Conservation (phyloP, 140 eudicot genomes). For the Ambrosia hybrid region DNA sequence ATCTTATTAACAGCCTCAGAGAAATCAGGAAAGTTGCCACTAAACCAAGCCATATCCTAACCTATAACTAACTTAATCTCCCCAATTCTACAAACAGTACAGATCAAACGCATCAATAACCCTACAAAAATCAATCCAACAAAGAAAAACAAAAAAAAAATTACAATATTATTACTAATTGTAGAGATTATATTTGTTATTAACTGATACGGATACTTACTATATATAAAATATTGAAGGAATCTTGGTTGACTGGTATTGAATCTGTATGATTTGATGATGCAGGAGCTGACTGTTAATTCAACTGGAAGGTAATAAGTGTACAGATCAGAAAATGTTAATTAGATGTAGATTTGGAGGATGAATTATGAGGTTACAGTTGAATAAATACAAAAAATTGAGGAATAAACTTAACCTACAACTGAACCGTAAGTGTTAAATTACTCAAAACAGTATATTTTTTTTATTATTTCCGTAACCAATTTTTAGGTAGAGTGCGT, state of each 20-base stretch:
- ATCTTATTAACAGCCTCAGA: slow-evolving; percentile 92
- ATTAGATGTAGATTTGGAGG: no score
- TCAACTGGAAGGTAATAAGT: neutral
- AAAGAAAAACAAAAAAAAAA: neutral
- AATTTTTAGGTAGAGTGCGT: no score
- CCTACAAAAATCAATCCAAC: slow-evolving; percentile 19
- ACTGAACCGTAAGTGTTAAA: no score
- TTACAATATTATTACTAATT: slow-evolving; percentile 2
- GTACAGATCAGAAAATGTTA: slow-evolving; percentile 17
- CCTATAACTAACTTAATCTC: slow-evolving; percentile 1
- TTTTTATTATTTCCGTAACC: no score
- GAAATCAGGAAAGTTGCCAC: slow-evolving; percentile 90
- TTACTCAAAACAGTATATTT: no score
- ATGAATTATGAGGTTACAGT: no score
- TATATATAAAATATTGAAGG: neutral
- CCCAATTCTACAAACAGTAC: neutral
- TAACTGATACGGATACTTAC: slow-evolving; percentile 22
- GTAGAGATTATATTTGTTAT: neutral
- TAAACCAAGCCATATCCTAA: slow-evolving; percentile 80
- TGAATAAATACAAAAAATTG: no score
- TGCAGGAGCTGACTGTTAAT: no score
- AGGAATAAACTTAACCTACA: no score
- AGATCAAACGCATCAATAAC: slow-evolving; percentile 26
- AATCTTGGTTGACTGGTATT: slow-evolving; percentile 21
- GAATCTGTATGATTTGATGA: slow-evolving; percentile 26